Evolutionary conservation across 345 rosid genomes (phyloP).

Genomic region (Aethionema arabicum): DNA sequence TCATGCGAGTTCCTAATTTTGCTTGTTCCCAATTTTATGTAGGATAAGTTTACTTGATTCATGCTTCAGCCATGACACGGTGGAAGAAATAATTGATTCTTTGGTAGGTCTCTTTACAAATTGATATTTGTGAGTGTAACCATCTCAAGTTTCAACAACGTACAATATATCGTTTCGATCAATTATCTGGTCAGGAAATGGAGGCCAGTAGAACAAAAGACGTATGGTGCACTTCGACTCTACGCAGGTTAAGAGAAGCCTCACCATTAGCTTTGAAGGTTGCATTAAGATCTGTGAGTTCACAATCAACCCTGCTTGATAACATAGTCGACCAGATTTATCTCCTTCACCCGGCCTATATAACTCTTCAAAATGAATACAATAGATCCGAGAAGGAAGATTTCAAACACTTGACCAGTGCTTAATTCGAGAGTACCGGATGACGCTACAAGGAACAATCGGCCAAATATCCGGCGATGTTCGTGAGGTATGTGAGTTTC

Average conservation of each 20-base stretch:
- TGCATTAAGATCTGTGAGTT: constrained; percentile 85
- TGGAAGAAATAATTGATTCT: constrained; percentile 81
- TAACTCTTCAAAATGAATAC: constrained; percentile 16
- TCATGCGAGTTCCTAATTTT: constrained; percentile 18
- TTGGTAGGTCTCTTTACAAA: constrained; percentile 52
- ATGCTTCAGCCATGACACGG: constrained; percentile 79
- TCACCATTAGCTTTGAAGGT: constrained; percentile 94
- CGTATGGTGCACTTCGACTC: constrained; percentile 62
- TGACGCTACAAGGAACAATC: constrained; percentile 71
- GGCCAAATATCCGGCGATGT: constrained; percentile 56
- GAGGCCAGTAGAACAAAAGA: constrained; percentile 60
- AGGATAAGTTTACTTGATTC: constrained; percentile 70
- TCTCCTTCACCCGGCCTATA: not conserved
- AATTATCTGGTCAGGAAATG: constrained; percentile 46
- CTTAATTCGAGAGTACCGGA: constrained; percentile 74
- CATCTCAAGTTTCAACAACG: constrained; percentile 18
- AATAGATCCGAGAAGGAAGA: constrained; percentile 82
- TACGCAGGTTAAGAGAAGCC: constrained; percentile 65
- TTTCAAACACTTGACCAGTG: constrained; percentile 79
- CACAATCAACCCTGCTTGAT: constrained; percentile 6
- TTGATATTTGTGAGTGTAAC: constrained; percentile 6
- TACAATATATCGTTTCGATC: constrained; percentile 21
- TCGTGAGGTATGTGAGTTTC: constrained; percentile 58
- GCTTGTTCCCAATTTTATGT: constrained; percentile 19
- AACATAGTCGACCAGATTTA: constrained; percentile 1